Evolutionary conservation across 306 rosid species (phyloP).

Genomic region (Amphicarpaea edgeworthii): DNA sequence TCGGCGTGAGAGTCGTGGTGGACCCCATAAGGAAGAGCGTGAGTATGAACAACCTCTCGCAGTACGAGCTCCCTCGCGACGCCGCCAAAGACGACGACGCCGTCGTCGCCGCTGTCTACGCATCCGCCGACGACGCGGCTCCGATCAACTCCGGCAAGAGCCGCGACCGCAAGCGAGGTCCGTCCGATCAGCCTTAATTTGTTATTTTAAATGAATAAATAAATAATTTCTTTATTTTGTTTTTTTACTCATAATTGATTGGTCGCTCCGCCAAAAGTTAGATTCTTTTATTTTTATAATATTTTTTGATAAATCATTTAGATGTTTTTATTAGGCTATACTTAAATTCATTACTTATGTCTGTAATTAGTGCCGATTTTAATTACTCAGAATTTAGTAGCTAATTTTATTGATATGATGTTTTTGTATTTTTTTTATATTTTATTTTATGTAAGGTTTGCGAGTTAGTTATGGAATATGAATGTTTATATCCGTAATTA

Average conservation of each 20-base stretch:
- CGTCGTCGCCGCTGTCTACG: constrained; percentile 59
- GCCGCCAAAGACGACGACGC: constrained; percentile 49
- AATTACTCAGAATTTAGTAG: not conserved
- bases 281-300: too few species aligned
- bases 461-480: not conserved
- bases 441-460: not conserved
- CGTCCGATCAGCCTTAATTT: constrained; percentile 1
- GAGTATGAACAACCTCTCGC: constrained; percentile 81
- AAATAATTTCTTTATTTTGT: too few species aligned
- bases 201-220: not conserved
- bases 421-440: not conserved
- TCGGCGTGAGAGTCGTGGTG: constrained; percentile 81
- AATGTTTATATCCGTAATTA: not conserved
- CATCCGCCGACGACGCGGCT: constrained; percentile 76
- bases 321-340: too few species aligned
- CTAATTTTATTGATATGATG: not conserved
- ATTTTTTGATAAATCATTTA: too few species aligned
- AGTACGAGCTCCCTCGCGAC: constrained; percentile 71
- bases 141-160: constrained; percentile 53
- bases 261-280: not conserved
- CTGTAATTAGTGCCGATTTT: too few species aligned
- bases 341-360: too few species aligned
- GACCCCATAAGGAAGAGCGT: constrained; percentile 90
- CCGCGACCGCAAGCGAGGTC: constrained; percentile 89
- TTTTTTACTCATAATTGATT: not conserved